Evolutionary conservation across 2,329 filamentous ascomycete genomes (phyloP), one percentile per base, ranked within the genome.

Genomic region (Endoconidiophora polonica): DNA sequence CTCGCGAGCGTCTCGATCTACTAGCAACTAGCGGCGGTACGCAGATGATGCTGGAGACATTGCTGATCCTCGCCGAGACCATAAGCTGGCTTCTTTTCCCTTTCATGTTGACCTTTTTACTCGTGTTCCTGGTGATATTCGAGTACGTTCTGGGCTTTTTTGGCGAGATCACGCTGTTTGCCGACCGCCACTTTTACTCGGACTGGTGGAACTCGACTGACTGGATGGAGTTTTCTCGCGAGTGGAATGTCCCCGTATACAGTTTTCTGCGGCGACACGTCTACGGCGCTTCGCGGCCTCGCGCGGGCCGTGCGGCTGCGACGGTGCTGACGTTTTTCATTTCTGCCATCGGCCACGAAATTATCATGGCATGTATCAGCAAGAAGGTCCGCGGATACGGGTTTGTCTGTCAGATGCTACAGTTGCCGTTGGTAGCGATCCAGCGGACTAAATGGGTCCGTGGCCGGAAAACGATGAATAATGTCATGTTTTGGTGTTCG

Each of bases 181-280:
- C 83, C 48, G 91, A 96, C 64, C 79, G 90, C 39, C 86, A 91
- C 64, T 96, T 96, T 68, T 98, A 95, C 68, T 71, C 71, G 46
- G 78, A 82, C 67, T 81, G 77, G 76, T 81, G 79, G 79, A 83
- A 83, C 65, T 79, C 74, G 57, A 84, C 81, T 57, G 84, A 90
- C 70, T 91, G 86, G 87, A 82, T 96, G 62, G 88, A 95, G 65
- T 98, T 96, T 66, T 88, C 81, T 9, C 79, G 87, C 56, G 85
- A 95, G 68, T 96, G 91, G 90, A 96, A 96, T 62, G 78, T 94
- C n/a, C 90, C 90, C 42, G 90, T 95, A 5, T 91, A 96, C 67
- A 83, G 88, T 61, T 98, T 95, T 68, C 82, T 96, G 59, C 81
- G 88, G 5, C 77, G 91, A 22, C 91, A 98, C 65, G 90, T 98